These are phyloP conservation scores for Ormosia semicastrata DNA, from an alignment of 306 rosid genomes.

Conservation along the genomic window DNA sequence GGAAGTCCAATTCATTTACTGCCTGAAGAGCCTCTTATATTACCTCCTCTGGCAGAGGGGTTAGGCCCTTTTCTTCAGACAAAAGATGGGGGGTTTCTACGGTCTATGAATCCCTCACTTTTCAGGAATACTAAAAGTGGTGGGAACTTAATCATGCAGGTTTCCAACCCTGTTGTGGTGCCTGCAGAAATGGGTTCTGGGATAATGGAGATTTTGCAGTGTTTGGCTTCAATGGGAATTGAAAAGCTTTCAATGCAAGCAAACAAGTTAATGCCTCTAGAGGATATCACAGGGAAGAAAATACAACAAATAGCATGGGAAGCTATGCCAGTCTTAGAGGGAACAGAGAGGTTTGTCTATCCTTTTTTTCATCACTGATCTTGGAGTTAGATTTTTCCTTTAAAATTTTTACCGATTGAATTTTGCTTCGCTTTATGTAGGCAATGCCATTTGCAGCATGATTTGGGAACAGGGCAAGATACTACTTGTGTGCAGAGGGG, in stretches of 20 bases:
- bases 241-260: constrained; percentile 97
- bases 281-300: constrained; percentile 89
- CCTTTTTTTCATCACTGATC: constrained; percentile 13
- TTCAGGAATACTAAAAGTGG: constrained; percentile 61
- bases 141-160: constrained; percentile 82
- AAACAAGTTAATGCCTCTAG: constrained; percentile 83
- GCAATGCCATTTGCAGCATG: constrained; percentile 50
- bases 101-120: constrained; percentile 78
- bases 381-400: constrained; percentile 1
- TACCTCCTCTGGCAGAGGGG: constrained; percentile 86
- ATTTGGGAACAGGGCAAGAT: constrained; percentile 40
- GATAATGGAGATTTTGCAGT: constrained; percentile 70
- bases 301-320: constrained; percentile 94
- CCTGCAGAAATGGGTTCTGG: constrained; percentile 97
- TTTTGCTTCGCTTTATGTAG: constrained; percentile 41
- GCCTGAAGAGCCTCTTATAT: constrained; percentile 46
- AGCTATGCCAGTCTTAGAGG: constrained; percentile 55
- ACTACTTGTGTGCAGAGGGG: constrained; percentile 23
- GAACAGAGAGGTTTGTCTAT: constrained; percentile 55
- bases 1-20: constrained; percentile 66
- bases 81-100: constrained; percentile 76
- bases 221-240: constrained; percentile 78
- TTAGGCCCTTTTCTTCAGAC: constrained; percentile 80
- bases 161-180: constrained; percentile 83
- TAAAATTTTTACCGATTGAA: constrained; percentile 4